Evolutionary conservation across 805 yeast species (phyloP), one percentile per base, ranked within the genome.

Genomic region (Cyberlindnera galapagoensis): DNA sequence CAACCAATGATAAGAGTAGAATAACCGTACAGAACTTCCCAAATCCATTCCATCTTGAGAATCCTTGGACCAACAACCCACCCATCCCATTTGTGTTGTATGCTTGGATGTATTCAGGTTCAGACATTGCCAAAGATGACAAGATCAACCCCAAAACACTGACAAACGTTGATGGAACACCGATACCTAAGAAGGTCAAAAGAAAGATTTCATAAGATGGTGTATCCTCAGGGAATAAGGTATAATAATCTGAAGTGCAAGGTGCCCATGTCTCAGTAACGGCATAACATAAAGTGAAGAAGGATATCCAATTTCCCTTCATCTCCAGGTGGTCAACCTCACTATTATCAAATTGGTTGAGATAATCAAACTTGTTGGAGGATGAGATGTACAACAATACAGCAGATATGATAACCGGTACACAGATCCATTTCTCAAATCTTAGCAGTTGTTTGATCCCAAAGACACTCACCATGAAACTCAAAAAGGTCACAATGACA

Each of bases 241-340:
- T 74, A 54, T 83, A 83, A 55, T 86, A 86, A 57, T 86, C 96
- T 0, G 88, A 68, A 1, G 95, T 84, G 39, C 83, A 71, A 3
- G 88, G 78, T 26, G 94, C 88, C 95, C 95, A 86, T 2, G 95
- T 83, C 3, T 85, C 72, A 4, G 95, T 84, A 28, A 80, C 76
- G 19, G 94, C 76, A 49, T 82, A 83, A 27, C 78, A 67, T 34
- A 84, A 63, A 2, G 86, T 70, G 47, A 85, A 82, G 55, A 76
- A 82, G 11, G 84, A 71, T 18, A 85, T 54, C 68, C 81, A 72
- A 47, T 75, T 70, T n/a, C 94, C 94, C 33, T 65, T 63, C 4
- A 71, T 57, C 0, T 82, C 71, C n/a, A 51, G 41, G 4, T 53
- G 9, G 12, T 53, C 52, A 17, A 54, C 39, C 5, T 52, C 45